Percentiles rank a stretch among this genome's conserved stretches.
These are phyloP conservation scores for Pseudodiploospora longispora DNA, from an alignment of 2,329 filamentous ascomycete genomes.

Conservation along the genomic window DNA sequence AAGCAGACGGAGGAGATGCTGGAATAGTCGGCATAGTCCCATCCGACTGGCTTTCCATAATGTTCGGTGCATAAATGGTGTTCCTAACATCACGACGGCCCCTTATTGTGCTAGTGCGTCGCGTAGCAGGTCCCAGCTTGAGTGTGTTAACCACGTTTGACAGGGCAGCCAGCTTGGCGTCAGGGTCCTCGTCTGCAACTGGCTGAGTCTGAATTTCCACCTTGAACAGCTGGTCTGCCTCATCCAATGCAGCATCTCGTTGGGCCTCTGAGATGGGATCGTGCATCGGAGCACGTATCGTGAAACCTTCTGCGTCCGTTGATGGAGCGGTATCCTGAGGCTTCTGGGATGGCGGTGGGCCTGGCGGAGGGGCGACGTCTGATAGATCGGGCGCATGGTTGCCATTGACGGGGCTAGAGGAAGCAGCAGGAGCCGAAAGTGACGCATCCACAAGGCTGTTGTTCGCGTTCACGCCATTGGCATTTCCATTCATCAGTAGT, in stretches of 20 bases:
- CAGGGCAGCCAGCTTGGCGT: conserved; percentile 64
- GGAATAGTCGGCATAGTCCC: conserved; percentile 18
- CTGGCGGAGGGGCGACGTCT: conserved; percentile 37
- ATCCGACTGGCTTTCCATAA: conserved; percentile 25
- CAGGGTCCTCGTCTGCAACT: conserved; percentile 68
- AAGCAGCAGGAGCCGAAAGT: conserved; percentile 18
- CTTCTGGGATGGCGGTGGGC: conserved; percentile 40
- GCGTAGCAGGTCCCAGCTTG: conserved; percentile 55
- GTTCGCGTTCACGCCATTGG: conserved; percentile 33
- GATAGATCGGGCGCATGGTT: conserved; percentile 37
- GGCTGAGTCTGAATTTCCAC: conserved; percentile 73
- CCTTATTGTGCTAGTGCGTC: conserved; percentile 68
- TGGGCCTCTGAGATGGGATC: conserved; percentile 66
- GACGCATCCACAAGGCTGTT: conserved; percentile 24
- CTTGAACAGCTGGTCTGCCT: conserved; percentile 63
- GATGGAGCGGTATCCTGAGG: conserved; percentile 19
- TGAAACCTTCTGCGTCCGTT: conserved; percentile 67
- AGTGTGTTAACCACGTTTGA: conserved; percentile 69
- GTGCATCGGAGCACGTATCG: conserved; percentile 56
- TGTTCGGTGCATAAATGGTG: conserved; percentile 62
- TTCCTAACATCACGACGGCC: conserved; percentile 88
- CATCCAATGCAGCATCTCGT: conserved; percentile 50
- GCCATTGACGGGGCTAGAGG: conserved; percentile 39
- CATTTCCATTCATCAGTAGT: conserved; percentile 30
- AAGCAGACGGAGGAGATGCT: conserved; percentile 10